Conservation (phyloP, 2,329 filamentous ascomycete species). For the Apiospora phragmitis region DNA sequence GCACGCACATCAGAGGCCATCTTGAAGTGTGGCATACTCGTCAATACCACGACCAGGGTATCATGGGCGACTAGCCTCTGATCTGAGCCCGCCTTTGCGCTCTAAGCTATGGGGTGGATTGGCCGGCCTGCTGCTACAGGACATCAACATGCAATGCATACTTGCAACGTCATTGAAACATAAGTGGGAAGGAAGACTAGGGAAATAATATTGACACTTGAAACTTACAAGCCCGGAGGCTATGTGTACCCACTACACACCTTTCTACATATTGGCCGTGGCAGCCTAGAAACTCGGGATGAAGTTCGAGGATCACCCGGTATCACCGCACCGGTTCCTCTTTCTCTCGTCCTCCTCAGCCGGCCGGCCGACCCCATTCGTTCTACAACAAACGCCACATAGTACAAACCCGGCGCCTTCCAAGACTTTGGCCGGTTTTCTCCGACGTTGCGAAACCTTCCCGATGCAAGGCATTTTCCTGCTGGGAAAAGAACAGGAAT, state of each 20-base stretch:
- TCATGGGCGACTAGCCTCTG: too few relatives aligned
- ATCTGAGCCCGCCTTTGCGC: too few relatives aligned
- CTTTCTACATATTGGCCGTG: background rate
- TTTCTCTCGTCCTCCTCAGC: background rate
- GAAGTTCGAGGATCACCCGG: background rate
- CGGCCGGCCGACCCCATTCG: background rate
- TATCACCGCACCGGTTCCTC: too few relatives aligned
- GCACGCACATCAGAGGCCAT: too few relatives aligned
- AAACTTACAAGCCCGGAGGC: background rate
- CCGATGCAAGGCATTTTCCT: background rate
- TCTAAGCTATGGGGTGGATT: too few relatives aligned
- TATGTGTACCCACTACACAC: background rate
- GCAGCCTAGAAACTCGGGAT: background rate
- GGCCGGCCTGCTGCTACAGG: too few relatives aligned
- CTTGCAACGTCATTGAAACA: background rate
- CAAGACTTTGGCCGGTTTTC: too few relatives aligned
- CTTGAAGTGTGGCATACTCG: too few relatives aligned
- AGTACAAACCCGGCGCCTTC: background rate
- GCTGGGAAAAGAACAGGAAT: background rate
- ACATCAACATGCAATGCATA: too few relatives aligned
- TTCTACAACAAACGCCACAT: background rate
- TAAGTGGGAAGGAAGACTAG: background rate
- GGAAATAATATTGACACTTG: background rate
- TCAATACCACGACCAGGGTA: too few relatives aligned
- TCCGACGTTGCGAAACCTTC: background rate